Conservation (phyloP, 768 basidiomycete species). For the Udeniomyces megalosporus region DNA sequence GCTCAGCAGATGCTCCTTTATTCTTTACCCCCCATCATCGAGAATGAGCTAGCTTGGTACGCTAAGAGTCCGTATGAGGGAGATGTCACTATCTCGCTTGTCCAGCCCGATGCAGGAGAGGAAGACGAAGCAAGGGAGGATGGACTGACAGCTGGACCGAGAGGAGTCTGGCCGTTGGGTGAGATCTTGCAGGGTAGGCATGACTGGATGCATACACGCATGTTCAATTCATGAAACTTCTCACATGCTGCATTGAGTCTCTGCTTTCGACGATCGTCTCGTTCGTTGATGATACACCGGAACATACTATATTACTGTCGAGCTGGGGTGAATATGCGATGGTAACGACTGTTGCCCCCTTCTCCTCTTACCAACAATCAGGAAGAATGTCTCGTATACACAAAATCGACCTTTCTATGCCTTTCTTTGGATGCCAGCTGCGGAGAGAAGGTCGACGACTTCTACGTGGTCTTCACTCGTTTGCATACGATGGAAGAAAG, state of each 20-base stretch:
- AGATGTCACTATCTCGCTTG: conserved; percentile 14
- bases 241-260: no score
- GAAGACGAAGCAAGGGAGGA: conserved; percentile 20
- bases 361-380: no score
- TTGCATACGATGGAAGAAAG: no score
- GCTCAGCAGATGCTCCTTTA: conserved; percentile 76
- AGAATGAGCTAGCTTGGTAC: conserved; percentile 37
- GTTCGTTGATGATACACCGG: no score
- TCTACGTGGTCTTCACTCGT: no score
- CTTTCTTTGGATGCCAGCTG: no score
- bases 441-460: no score
- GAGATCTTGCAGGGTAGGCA: conserved; percentile 81
- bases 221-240: conserved; percentile 78
- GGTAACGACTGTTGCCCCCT: no score
- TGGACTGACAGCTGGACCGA: conserved; percentile 42
- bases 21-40: conserved; percentile 50
- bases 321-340: no score
- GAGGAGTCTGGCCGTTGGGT: conserved; percentile 88
- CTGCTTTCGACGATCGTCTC: no score
- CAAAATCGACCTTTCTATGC: not conserved
- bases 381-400: no score
- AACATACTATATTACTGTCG: no score
- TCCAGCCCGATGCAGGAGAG: conserved; percentile 36
- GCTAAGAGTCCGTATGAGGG: conserved; percentile 13
- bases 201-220: conserved; percentile 85